Base-by-base conservation (phyloP, 2,329 filamentous ascomycete genomes). In the Endoconidiophora polonica region DNA sequence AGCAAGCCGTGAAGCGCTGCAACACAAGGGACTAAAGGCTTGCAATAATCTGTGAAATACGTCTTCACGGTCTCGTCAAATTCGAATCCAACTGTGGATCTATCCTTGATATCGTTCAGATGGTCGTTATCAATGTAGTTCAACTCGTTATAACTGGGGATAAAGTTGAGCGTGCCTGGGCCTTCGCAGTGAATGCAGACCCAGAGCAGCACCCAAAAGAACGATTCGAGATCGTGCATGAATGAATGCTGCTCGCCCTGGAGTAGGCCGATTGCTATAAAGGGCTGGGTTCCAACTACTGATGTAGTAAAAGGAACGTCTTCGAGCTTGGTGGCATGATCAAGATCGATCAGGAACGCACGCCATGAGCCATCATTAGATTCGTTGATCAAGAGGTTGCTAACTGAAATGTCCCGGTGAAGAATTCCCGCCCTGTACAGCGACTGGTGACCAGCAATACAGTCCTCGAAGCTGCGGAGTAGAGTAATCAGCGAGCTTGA, bases 181-280 rank as follows among this genome's bases (percentile, higher is more conserved):
- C 9, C 4, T 12, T 10, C 41, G 5, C 41, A 22, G 24, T 41
- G 36, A 4, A 24, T 22, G 16, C 12, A 39, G 18, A 48, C 14
- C 46, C 38, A 48, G 9, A 12, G 18, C 7, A 48, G 36, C 10
- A 26, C 14, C 36, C 38, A 33, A 4, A 39, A 22, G 14, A 48
- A 48, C 3, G 46, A 48, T 10, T 48, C n/a, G 24, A 42, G 22
- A 29, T 29, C 36, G n/a, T 48, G 23, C n/a, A 39, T 39, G 36
- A 38, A 37, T 20, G 46, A 16, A 22, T 41, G 22, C 2, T 29
- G 46, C 14, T 33, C 26, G 26, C 9, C n/a, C 36, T 18, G 20
- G 7, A 42, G 46, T 16, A 18, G 20, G 9, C 37, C 46, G 20
- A 40, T 22, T 4, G 36, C 46, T 9, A 41, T 24, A 36, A 29